These are phyloP conservation scores for Cubamyces sp. DNA, from an alignment of 768 basidiomycete genomes.

Conservation along the genomic window DNA sequence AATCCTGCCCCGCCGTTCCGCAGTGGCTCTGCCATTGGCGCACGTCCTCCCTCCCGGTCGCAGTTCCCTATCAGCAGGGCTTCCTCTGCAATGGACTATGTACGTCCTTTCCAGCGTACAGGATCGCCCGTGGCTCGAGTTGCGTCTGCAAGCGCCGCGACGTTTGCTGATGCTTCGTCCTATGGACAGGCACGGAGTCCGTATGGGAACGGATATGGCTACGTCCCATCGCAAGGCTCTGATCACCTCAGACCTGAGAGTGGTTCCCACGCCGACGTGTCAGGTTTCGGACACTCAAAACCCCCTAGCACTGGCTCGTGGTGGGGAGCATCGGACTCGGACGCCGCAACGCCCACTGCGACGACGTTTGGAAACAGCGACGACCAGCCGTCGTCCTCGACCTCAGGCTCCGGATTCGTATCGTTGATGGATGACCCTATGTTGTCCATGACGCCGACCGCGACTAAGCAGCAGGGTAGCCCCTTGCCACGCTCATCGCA, in stretches of 20 bases:
- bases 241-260: conserved; percentile 21
- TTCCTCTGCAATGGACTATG: conserved; percentile 78
- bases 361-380: conserved; percentile 64
- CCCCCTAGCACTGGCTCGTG: conserved; percentile 46
- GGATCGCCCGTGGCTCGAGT: conserved; percentile 58
- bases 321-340: conserved; percentile 62
- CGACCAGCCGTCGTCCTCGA: conserved; percentile 40
- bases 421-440: conserved; percentile 76
- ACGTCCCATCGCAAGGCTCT: conserved; percentile 33
- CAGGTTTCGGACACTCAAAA: conserved; percentile 34
- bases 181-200: conserved; percentile 34
- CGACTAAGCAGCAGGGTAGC: conserved; percentile 23
- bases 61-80: conserved; percentile 67
- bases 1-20: conserved; percentile 52
- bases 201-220: conserved; percentile 44
- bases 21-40: conserved; percentile 72
- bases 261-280: conserved; percentile 24
- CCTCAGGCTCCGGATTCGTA: conserved; percentile 61
- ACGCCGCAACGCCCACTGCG: conserved; percentile 65
- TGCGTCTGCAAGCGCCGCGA: conserved; percentile 54
- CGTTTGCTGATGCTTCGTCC: conserved; percentile 50
- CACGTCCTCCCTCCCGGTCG: conserved; percentile 49
- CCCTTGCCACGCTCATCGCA: conserved; percentile 19
- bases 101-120: conserved; percentile 49
- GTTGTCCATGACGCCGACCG: conserved; percentile 43